Conservation (phyloP, 1,284 basidiomycete species). For the Leccinum idahoense region DNA sequence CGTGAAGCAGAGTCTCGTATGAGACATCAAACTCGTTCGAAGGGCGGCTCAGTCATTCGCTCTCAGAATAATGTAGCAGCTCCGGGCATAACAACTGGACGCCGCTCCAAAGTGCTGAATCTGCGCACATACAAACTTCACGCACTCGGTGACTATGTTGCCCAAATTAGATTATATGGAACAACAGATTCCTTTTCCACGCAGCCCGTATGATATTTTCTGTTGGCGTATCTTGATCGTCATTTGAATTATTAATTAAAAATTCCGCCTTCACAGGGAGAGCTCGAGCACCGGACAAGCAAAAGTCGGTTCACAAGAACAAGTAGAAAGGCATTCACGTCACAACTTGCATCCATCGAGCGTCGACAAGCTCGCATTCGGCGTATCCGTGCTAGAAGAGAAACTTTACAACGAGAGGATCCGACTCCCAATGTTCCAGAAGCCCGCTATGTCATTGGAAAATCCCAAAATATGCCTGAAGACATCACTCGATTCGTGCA, state of each 20-base stretch:
- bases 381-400: neutral
- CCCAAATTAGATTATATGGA: neutral
- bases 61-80: neutral
- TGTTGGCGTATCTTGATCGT: neutral
- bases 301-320: neutral
- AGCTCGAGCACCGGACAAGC: neutral
- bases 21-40: neutral
- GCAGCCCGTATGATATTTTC: neutral
- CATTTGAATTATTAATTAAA: neutral
- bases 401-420: neutral
- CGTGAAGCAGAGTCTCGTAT: neutral
- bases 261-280: neutral
- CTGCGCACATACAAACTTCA: neutral
- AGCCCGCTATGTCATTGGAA: neutral
- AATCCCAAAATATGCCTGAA: neutral
- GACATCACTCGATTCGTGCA: neutral
- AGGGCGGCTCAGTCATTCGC: neutral
- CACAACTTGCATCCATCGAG: neutral
- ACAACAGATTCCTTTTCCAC: neutral
- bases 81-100: neutral
- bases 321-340: accelerated
- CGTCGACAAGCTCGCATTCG: neutral
- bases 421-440: neutral
- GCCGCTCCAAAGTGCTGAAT: neutral
- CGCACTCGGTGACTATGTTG: neutral